Evolutionary conservation across 768 basidiomycete species (phyloP).

Genomic region (Lactarius evosmus): DNA sequence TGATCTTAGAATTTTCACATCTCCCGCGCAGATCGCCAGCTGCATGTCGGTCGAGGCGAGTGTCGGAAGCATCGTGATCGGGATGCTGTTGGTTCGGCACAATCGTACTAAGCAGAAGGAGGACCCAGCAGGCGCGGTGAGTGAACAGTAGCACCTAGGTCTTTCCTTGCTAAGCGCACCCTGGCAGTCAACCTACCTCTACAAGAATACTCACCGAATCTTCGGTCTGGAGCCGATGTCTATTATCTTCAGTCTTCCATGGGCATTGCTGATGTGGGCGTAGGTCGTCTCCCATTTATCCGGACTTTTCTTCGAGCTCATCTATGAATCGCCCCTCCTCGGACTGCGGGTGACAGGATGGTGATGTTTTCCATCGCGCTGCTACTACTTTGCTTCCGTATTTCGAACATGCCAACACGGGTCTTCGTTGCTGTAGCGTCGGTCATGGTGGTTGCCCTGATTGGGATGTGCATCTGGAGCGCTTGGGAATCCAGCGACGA

Average conservation of each 20-base stretch:
- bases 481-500: slow-evolving; percentile 1
- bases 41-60: slow-evolving; percentile 17
- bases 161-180: not conserved
- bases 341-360: not conserved
- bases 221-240: slow-evolving; percentile 22
- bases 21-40: slow-evolving; percentile 17
- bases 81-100: slow-evolving; percentile 20
- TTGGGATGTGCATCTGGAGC: slow-evolving; percentile 9
- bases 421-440: slow-evolving; percentile 3
- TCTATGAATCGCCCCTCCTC: not conserved
- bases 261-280: slow-evolving; percentile 22
- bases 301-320: not conserved
- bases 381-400: slow-evolving; percentile 17
- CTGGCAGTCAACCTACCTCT: slow-evolving; percentile 10
- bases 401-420: slow-evolving; percentile 15
- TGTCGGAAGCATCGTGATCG: slow-evolving; percentile 22
- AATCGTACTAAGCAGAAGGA: slow-evolving; percentile 15
- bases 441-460: not conserved
- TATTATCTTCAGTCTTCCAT: slow-evolving; percentile 19
- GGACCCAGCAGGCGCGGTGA: slow-evolving; percentile 16
- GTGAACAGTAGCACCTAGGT: not conserved
- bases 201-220: not conserved
- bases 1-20: not conserved
- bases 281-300: not conserved
- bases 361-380: slow-evolving; percentile 20